A percentile compares a stretch with the other conserved stretches of the same genome.
Evolutionary conservation across 2,329 filamentous ascomycete genomes (phyloP).

Genomic region (Trichoderma sp.): DNA sequence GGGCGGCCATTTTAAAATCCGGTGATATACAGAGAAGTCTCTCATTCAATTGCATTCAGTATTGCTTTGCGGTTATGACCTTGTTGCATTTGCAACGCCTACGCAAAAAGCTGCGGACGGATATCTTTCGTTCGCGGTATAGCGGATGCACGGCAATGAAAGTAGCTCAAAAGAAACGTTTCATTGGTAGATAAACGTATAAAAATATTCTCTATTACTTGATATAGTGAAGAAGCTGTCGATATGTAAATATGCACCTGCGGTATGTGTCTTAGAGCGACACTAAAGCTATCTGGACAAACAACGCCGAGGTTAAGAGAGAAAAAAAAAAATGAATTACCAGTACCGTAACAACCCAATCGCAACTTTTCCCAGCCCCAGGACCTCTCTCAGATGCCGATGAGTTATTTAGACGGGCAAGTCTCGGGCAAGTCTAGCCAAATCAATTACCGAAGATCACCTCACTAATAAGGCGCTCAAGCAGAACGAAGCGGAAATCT

Average conservation of each 20-base stretch:
- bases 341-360: neutral
- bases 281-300: neutral
- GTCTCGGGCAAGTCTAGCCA: neutral
- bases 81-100: neutral
- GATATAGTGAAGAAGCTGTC: neutral
- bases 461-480: neutral
- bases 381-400: neutral
- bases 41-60: neutral
- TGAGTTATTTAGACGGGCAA: neutral
- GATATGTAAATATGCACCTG: neutral
- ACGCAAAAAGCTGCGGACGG: neutral
- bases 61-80: neutral
- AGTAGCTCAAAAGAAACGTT: neutral
- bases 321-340: constrained; percentile 15
- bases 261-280: neutral
- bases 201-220: neutral
- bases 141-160: neutral
- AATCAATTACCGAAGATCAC: constrained; percentile 1
- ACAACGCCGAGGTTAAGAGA: constrained; percentile 33
- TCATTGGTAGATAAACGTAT: neutral
- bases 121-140: neutral
- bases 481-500: neutral
- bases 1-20: neutral
- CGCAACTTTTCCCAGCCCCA: neutral
- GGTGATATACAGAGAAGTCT: neutral